Evolutionary conservation across 1,139 yeast species (phyloP).

Genomic region (Taphrina confusa): DNA sequence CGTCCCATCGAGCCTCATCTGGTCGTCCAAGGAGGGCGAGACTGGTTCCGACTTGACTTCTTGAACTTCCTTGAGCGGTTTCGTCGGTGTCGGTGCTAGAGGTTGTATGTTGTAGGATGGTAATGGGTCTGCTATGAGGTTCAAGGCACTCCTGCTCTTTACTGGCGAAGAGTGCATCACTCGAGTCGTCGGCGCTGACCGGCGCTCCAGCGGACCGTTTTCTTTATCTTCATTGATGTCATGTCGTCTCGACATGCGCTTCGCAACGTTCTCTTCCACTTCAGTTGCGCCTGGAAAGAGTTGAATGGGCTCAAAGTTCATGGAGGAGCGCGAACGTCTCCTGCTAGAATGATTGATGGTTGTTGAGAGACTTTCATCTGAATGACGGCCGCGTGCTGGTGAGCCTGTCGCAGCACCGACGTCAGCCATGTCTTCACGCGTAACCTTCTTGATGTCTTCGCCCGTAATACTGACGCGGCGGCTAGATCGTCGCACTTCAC

Average conservation of each 20-base stretch:
- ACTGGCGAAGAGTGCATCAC: conserved; percentile 15
- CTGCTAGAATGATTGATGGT: background rate
- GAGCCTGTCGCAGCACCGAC: background rate
- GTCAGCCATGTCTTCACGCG: background rate
- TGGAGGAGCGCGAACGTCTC: conserved; percentile 8
- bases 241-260: background rate
- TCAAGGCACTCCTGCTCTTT: conserved; percentile 10
- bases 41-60: conserved; percentile 31
- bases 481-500: conserved; percentile 23
- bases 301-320: background rate
- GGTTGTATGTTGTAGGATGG: conserved; percentile 5
- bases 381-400: background rate
- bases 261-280: background rate
- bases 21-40: conserved; percentile 9
- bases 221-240: conserved; percentile 7
- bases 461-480: conserved; percentile 12
- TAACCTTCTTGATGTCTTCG: conserved; percentile 3
- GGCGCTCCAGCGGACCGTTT: background rate
- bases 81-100: background rate
- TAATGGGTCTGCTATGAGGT: conserved; percentile 17
- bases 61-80: conserved; percentile 7
- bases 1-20: background rate
- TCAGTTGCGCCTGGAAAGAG: background rate
- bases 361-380: background rate
- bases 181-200: background rate